These are phyloP conservation scores for Kwoniella botswanensis DNA, from an alignment of 768 basidiomycete genomes.

Conservation along the genomic window DNA sequence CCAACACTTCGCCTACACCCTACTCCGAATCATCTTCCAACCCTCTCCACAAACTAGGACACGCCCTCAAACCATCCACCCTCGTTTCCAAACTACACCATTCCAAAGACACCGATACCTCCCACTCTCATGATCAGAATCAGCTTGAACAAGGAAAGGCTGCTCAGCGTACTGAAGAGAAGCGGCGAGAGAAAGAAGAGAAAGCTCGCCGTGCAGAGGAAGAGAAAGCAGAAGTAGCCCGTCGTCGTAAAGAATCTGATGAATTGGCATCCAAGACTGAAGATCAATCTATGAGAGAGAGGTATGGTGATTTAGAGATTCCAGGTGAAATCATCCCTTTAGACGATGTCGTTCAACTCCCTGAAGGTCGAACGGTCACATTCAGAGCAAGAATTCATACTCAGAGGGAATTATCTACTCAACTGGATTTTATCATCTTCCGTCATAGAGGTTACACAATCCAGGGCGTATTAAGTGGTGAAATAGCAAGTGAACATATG, in stretches of 20 bases:
- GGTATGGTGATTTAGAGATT: conserved; percentile 63
- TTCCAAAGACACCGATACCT: background rate
- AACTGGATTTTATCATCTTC: conserved; percentile 36
- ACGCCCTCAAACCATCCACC: conserved; percentile 17
- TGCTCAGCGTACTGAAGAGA: conserved; percentile 70
- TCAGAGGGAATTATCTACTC: conserved; percentile 67
- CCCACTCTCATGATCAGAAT: background rate
- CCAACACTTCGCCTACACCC: background rate
- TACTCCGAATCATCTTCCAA: background rate
- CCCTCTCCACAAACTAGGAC: conserved; percentile 10
- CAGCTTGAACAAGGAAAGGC: conserved; percentile 16
- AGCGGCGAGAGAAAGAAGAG: conserved; percentile 70
- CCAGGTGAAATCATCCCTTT: conserved; percentile 26
- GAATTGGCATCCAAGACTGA: conserved; percentile 57
- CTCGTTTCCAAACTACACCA: conserved; percentile 12
- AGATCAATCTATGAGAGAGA: conserved; percentile 67
- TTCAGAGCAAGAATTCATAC: conserved; percentile 87
- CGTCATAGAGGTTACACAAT: conserved; percentile 59
- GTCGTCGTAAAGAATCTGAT: conserved; percentile 14
- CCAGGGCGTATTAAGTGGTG: conserved; percentile 92
- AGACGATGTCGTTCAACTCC: conserved; percentile 63
- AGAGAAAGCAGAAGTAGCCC: conserved; percentile 57
- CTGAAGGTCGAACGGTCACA: conserved; percentile 65
- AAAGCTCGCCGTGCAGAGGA: conserved; percentile 68
- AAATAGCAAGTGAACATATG: conserved; percentile 72